phyloP scores from a whole-genome alignment of 139 green algal genomes.

The Ettlia oleoabundans region DNA sequence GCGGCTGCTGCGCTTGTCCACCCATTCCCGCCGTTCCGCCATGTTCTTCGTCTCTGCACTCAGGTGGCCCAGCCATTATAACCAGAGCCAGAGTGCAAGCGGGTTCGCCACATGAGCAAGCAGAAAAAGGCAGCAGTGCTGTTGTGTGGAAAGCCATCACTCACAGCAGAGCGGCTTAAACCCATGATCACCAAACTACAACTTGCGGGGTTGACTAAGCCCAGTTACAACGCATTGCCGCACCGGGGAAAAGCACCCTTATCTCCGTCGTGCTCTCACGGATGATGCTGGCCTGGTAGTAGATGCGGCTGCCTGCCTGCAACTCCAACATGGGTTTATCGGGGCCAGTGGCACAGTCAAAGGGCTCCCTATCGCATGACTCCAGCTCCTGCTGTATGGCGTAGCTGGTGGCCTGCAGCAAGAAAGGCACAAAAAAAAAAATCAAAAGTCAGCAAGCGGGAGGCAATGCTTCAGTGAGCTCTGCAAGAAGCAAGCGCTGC shows the following conservation, averaged over 20 bases:
- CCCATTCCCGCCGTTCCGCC: constrained; percentile 27
- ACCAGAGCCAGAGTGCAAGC: too few relatives aligned
- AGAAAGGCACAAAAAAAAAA: not conserved
- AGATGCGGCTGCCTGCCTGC: constrained; percentile 26
- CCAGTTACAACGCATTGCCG: too few relatives aligned
- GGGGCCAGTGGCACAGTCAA: constrained; percentile 8
- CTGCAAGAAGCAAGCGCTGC: too few relatives aligned
- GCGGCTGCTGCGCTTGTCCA: constrained; percentile 41
- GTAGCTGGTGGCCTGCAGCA: constrained; percentile 14
- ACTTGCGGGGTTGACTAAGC: too few relatives aligned
- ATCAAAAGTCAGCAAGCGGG: not conserved
- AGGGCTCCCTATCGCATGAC: not conserved
- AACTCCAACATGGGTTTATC: constrained; percentile 40
- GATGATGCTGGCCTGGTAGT: constrained; percentile 40
- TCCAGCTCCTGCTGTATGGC: constrained; percentile 19
- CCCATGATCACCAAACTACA: too few relatives aligned
- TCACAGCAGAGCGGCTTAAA: too few relatives aligned
- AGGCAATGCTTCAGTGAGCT: not conserved
- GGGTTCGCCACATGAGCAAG: too few relatives aligned
- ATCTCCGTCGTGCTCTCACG: constrained; percentile 31
- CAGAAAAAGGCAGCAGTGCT: not conserved
- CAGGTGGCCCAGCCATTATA: too few relatives aligned
- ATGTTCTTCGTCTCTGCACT: constrained; percentile 23
- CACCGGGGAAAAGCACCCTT: constrained; percentile 39
- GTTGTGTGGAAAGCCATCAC: too few relatives aligned